Percentiles rank a stretch among this genome's conserved stretches.
phyloP scores from a whole-genome alignment of 192 early-diverging fungal species.

The Lobosporangium transversale region DNA sequence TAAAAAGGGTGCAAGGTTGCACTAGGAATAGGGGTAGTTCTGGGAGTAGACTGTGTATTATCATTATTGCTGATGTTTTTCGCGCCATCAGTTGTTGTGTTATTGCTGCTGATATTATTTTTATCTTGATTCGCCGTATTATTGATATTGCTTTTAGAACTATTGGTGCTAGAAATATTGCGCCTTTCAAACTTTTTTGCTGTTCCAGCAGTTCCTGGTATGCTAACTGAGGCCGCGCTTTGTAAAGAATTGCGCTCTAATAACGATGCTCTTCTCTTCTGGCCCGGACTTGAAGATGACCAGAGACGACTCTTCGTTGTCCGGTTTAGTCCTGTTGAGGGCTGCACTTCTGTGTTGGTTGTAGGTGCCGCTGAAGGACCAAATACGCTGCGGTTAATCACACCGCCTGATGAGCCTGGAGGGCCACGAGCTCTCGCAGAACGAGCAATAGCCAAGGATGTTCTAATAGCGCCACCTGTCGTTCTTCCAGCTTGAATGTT shows the following conservation, averaged over 20 bases:
- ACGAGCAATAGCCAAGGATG: slow-evolving; percentile 3
- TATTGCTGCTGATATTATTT: background rate
- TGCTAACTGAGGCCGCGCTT: too few species aligned
- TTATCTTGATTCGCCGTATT: background rate
- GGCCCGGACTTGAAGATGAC: background rate
- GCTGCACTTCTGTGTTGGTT: too few species aligned
- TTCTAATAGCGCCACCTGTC: slow-evolving; percentile 16
- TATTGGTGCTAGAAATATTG: slow-evolving; percentile 15
- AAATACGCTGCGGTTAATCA: slow-evolving; percentile 2
- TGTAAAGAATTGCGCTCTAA: too few species aligned
- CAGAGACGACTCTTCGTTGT: background rate
- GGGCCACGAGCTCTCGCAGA: slow-evolving; percentile 7
- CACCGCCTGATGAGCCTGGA: slow-evolving; percentile 4
- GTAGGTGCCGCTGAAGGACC: too few species aligned
- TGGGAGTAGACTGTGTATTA: too few species aligned
- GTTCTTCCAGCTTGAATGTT: background rate
- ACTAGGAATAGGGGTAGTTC: too few species aligned
- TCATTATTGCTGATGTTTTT: too few species aligned
- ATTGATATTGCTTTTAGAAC: background rate
- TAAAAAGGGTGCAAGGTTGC: too few species aligned
- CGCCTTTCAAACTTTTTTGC: background rate
- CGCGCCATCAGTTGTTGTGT: background rate
- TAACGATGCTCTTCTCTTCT: too few species aligned
- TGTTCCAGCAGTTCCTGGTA: background rate
- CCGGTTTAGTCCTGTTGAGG: background rate